Base-by-base conservation (phyloP, 805 yeast genomes). In the Ogataea allantospora region DNA sequence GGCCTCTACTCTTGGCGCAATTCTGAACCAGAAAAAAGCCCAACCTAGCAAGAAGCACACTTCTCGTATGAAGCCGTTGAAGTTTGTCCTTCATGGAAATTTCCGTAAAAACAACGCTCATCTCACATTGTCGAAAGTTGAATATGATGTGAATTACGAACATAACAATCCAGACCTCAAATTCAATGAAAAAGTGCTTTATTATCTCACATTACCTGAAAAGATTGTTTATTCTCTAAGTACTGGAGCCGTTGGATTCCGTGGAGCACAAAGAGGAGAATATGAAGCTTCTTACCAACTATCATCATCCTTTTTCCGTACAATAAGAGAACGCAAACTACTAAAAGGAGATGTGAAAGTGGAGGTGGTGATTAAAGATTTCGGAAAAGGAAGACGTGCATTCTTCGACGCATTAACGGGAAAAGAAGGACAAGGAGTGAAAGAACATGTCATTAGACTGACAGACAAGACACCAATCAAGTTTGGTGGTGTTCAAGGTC, bases 281-380 rank as follows among this genome's bases (percentile, higher is more conserved):
- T 87, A 86, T 55, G 99, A 91, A 64, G 96, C 96, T 1, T 83
- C 83, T 10, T 89, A 83, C 69, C 96, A 88, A 60, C 82, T 91
- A 7, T 68, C 88, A 11, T 68, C 88, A 4, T 76, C 75, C 46
- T 70, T 86, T 65, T 88, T 91, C 63, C 73, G 79, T 45, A 60
- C 71, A 47, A 84, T 91, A 17, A 57, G 78, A 77, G 63, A 84
- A 80, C 57, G 73, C 69, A 41, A 44, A 15, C 23, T 51, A 16
- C 40, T 60, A 14, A 35, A 39, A n/a, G 44, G 47, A n/a, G 46
- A 50, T 34, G 77, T 76, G 47, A 74, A 80, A 46, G 67, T 91
- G 18, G 97, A 91, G 61, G 61, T 91, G 29, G 78, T 87, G 14
- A 68, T 88, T 52, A 80, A 80, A 49, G 86, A 86, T 49, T 88